Evolutionary conservation across 1,284 basidiomycete genomes (phyloP), one percentile per base, ranked within the genome.

Genomic region (Kalmanozyma brasiliensis): DNA sequence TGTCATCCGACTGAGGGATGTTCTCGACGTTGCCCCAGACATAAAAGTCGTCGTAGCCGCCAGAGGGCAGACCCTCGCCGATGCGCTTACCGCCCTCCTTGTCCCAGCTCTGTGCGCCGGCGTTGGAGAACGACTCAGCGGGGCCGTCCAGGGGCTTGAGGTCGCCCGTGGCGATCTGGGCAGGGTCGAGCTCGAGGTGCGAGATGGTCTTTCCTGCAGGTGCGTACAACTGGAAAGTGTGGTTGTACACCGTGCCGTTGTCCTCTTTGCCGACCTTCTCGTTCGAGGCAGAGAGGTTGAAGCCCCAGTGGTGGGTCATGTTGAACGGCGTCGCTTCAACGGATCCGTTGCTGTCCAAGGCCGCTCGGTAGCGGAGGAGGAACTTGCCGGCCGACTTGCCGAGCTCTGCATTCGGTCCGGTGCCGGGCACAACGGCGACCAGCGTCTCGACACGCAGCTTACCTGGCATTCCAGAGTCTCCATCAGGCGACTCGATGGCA

Each of bases 231-330:
- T 63, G 51, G 14, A 80, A 48, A n/a, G 56, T 33, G 46, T 79
- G 78, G 2, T 69, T 56, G 23, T 19, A 48, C 2, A 69, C 66
- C 4, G 53, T 52, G n/a, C 66, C 66, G 23, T 60, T 58, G 14
- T 75, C 76, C 2, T 71, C 57, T 14, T 40, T 57, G 17, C 43
- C 37, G 23, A 45, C 55, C n/a, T 48, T 23, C 20, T 58, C 51
- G 49, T 49, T 46, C 4, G 71, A 72, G 0, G 74, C 59, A 8
- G 52, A 55, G 13, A 80, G 51, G 44, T 79, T 73, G 64, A 80
- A 80, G 40, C 74, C 76, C 78, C 78, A 80, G 56, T 80, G 78
- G 33, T 80, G 78, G n/a, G 77, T 77, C 29, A 80, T 38, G 52
- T 79, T 80, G 58, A 80, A 49, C 8, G 78, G 78, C 16, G 78